Percentiles rank a stretch among this genome's conserved stretches.
phyloP scores from a whole-genome alignment of 1,284 basidiomycete species.

The Fomitopsis schrenkii region DNA sequence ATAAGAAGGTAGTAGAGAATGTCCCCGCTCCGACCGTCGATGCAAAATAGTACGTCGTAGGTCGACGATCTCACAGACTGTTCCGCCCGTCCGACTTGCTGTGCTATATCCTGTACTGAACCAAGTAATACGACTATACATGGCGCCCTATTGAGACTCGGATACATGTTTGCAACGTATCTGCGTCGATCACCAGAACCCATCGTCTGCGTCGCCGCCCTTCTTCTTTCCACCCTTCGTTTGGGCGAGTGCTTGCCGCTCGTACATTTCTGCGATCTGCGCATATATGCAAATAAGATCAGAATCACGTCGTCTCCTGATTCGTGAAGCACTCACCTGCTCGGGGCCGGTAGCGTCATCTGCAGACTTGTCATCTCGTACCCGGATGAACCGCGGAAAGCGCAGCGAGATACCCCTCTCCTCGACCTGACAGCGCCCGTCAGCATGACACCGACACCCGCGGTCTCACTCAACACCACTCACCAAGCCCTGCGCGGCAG shows the following conservation, averaged over 20 bases:
- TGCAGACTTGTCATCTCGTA: conserved; percentile 90
- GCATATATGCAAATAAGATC: conserved; percentile 17
- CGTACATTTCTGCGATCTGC: conserved; percentile 95
- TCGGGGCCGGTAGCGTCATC: conserved; percentile 93
- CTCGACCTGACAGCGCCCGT: conserved; percentile 55
- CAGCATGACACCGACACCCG: not conserved
- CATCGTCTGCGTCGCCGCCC: conserved; percentile 73
- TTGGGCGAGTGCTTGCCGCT: conserved; percentile 81
- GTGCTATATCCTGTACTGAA: not conserved
- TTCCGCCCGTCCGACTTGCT: not conserved
- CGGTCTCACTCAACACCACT: conserved; percentile 26
- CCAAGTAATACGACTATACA: conserved; percentile 4
- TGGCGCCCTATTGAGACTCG: not conserved
- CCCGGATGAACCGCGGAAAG: conserved; percentile 91
- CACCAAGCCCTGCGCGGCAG: conserved; percentile 93
- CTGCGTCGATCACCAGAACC: conserved; percentile 69
- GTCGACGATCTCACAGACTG: not conserved
- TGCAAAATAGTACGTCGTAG: conserved; percentile 15
- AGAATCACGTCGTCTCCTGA: not conserved
- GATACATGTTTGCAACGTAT: not conserved
- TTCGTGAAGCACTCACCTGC: conserved; percentile 50
- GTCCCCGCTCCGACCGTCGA: conserved; percentile 13
- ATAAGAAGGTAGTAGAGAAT: conserved; percentile 43
- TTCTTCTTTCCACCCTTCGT: conserved; percentile 63
- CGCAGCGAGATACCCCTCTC: conserved; percentile 90